Evolutionary conservation across 192 early-diverging fungal species (phyloP), one percentile per base, ranked within the genome.

Genomic region (Mortierella hygrophila): DNA sequence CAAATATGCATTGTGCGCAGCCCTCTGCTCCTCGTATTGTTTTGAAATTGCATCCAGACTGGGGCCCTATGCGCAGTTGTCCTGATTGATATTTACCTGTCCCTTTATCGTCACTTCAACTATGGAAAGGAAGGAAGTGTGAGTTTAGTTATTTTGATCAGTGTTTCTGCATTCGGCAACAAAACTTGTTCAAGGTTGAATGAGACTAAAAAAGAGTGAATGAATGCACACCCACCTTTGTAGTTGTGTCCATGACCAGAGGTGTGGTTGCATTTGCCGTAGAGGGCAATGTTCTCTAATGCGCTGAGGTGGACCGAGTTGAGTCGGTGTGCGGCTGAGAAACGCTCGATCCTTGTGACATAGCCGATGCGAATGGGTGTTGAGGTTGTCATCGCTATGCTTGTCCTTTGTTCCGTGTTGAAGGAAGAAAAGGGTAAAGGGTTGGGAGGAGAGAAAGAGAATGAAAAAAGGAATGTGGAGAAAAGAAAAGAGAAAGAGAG

Each of bases 231-330:
- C 81, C 1, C 80, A 95, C 95, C 92, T 91, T 90, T 93, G 79
- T 97, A 98, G 88, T 98, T 98, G 90, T 98, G 97, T 10, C 97
- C 97, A 83, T 98, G 97, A 41, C 94, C 95, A 83, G 94, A 92
- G 35, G 90, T 82, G 75, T 94, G 88, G 89, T 97, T 97, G 89
- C 97, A 98, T 90, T 98, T 98, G 75, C 97, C 97, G 88, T 92
- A 98, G 21, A 96, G 76, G 68, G 81, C 83, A 21, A 80, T 55
- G 85, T 98, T 98, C 74, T 96, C 94, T 80, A 93, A 93, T 32
- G 88, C 91, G 72, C 90, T 93, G 23, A 98, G 91, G 37, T 91
- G 82, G 44, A 93, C 90, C 26, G 95, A 95, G 89, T 97, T 92
- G 81, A 98, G 89, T 35, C 97, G 92, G 88, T 98, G 97, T 23